phyloP scores from a whole-genome alignment of 192 early-diverging fungal species.

The Borealophlyctis nickersoniae region DNA sequence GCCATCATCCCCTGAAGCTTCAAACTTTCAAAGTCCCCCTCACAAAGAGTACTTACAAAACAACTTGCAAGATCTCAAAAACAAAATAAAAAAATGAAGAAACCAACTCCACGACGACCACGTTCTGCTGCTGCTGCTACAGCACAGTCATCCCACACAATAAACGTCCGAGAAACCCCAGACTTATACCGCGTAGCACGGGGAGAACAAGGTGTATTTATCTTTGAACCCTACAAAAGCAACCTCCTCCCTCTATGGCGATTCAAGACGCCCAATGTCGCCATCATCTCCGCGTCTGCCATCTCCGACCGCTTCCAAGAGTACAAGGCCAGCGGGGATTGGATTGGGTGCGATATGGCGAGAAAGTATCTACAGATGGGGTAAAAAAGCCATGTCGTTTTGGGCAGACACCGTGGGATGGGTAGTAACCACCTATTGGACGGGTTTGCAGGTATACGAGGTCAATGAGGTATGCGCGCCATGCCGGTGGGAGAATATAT shows the following conservation, averaged over 20 bases:
- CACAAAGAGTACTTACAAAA: too few relatives aligned
- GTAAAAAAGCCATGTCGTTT: too few relatives aligned
- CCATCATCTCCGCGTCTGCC: background rate
- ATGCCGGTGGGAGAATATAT: constrained; percentile 15
- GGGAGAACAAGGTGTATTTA: constrained; percentile 12
- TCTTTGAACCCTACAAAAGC: constrained; percentile 8
- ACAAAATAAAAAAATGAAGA: too few relatives aligned
- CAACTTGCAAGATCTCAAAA: too few relatives aligned
- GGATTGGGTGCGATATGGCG: constrained; percentile 15
- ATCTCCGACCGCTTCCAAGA: constrained; percentile 1
- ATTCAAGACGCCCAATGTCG: constrained; percentile 2
- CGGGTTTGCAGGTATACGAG: too few relatives aligned
- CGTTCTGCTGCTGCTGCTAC: background rate
- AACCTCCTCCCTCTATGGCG: constrained; percentile 16
- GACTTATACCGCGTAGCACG: constrained; percentile 9
- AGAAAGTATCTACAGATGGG: constrained; percentile 20
- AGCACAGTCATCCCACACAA: background rate
- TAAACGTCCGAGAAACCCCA: constrained; percentile 12
- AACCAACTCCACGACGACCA: background rate
- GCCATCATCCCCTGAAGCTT: too few relatives aligned
- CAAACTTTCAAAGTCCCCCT: too few relatives aligned
- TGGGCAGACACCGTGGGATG: too few relatives aligned
- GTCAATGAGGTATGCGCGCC: constrained; percentile 7
- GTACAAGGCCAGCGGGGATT: constrained; percentile 8
- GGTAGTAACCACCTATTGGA: too few relatives aligned